phyloP scores from a whole-genome alignment of 2,329 filamentous ascomycete species.

The Tolypocladium inflatum region DNA sequence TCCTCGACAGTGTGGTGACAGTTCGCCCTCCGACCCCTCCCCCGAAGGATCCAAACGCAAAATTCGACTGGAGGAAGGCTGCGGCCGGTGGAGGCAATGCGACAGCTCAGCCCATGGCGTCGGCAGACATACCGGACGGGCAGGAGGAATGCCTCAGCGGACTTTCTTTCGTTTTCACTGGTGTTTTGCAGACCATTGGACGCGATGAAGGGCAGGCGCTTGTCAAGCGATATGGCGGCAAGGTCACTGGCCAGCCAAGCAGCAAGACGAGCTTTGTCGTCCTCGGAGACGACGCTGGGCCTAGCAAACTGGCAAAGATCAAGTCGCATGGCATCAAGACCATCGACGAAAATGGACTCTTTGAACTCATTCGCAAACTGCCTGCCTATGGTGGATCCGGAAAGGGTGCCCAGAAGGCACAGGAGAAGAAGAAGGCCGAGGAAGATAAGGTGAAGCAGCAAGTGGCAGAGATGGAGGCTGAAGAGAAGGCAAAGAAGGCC shows the following conservation, averaged over 20 bases:
- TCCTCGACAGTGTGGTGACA: slow-evolving; percentile 78
- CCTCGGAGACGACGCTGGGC: slow-evolving; percentile 81
- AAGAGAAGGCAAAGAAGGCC: slow-evolving; percentile 55
- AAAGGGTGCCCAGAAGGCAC: slow-evolving; percentile 76
- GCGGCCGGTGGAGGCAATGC: slow-evolving; percentile 48
- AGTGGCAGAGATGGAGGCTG: slow-evolving; percentile 75
- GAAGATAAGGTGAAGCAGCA: slow-evolving; percentile 73
- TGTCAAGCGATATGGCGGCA: slow-evolving; percentile 90
- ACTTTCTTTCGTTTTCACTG: slow-evolving; percentile 91
- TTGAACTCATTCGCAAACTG: slow-evolving; percentile 70
- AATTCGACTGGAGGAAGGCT: slow-evolving; percentile 70
- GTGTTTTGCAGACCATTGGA: slow-evolving; percentile 68
- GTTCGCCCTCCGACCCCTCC: slow-evolving; percentile 80
- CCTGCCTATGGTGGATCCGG: slow-evolving; percentile 82
- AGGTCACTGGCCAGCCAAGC: slow-evolving; percentile 76
- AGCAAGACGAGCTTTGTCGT: slow-evolving; percentile 93
- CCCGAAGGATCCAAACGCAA: slow-evolving; percentile 55
- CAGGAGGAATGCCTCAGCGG: slow-evolving; percentile 85
- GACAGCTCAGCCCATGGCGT: slow-evolving; percentile 49
- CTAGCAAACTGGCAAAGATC: slow-evolving; percentile 86
- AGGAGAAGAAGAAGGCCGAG: slow-evolving; percentile 77
- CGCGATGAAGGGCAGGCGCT: slow-evolving; percentile 78
- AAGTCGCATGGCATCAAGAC: slow-evolving; percentile 71
- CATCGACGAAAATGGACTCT: slow-evolving; percentile 88
- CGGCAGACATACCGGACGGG: slow-evolving; percentile 68